Evolutionary conservation across 2,329 filamentous ascomycete genomes (phyloP).

Genomic region (Trichoderma guizhouense): DNA sequence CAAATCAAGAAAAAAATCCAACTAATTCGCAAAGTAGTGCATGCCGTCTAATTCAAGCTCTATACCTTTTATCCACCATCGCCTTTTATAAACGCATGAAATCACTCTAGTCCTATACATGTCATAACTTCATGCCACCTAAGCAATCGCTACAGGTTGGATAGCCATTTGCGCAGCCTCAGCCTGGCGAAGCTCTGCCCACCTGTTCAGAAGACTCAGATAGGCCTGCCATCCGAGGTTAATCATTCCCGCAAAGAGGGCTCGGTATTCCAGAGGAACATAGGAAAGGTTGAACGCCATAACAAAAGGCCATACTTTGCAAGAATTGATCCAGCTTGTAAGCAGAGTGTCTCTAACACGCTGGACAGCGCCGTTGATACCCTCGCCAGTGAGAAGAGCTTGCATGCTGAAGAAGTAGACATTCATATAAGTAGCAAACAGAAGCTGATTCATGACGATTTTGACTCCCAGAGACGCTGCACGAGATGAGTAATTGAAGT

Average conservation of each 20-base stretch:
- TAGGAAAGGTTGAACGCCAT: slow-evolving; percentile 87
- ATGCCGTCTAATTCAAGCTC: not conserved
- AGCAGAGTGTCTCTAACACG: slow-evolving; percentile 75
- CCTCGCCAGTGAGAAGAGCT: slow-evolving; percentile 68
- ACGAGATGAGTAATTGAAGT: slow-evolving; percentile 81
- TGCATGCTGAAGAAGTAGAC: slow-evolving; percentile 80
- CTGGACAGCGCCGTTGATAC: slow-evolving; percentile 60
- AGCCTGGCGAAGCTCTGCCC: slow-evolving; percentile 51
- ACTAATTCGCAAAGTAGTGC: not conserved
- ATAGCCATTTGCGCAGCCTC: not conserved
- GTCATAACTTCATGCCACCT: not conserved
- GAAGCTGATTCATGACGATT: slow-evolving; percentile 72
- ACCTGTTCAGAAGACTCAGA: slow-evolving; percentile 73
- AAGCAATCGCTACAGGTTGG: not conserved
- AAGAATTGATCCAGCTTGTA: slow-evolving; percentile 70
- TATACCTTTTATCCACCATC: not conserved
- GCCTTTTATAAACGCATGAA: not conserved
- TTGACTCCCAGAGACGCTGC: slow-evolving; percentile 69
- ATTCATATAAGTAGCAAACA: slow-evolving; percentile 82
- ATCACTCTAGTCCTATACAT: not conserved
- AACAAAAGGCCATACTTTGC: slow-evolving; percentile 84
- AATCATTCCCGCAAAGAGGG: slow-evolving; percentile 73
- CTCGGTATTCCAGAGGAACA: slow-evolving; percentile 73
- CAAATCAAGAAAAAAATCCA: not conserved
- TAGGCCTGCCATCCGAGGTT: slow-evolving; percentile 94